phyloP scores from a whole-genome alignment of 1,139 yeast species.

The Petasospora fabianii region DNA sequence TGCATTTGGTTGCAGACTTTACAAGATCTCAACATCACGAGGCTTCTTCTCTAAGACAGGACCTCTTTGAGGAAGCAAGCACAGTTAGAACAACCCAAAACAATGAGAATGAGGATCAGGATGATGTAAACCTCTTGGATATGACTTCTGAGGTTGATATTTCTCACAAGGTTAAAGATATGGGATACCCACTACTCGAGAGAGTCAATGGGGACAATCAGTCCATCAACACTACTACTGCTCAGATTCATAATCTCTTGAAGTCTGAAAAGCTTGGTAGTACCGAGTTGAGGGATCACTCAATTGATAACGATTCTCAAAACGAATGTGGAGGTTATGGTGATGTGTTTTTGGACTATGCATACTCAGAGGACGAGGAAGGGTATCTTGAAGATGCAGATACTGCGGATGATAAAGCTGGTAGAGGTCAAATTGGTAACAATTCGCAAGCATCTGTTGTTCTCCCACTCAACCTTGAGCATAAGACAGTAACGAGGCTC shows the following conservation, averaged over 20 bases:
- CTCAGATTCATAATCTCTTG: conserved; percentile 8
- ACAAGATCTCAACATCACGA: conserved; percentile 28
- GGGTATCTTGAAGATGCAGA: not conserved
- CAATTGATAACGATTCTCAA: too few relatives aligned
- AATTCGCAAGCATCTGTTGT: not conserved
- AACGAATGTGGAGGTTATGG: conserved; percentile 10
- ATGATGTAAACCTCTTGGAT: conserved; percentile 8
- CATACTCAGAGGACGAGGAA: conserved; percentile 20
- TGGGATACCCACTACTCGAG: too few relatives aligned
- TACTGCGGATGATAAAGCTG: not conserved
- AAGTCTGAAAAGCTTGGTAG: conserved; percentile 3
- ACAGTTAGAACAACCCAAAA: not conserved
- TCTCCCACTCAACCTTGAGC: conserved; percentile 1
- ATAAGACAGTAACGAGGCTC: not conserved
- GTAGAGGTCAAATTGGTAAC: not conserved
- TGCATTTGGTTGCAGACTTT: conserved; percentile 33
- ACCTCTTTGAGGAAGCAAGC: not conserved
- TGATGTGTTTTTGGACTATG: conserved; percentile 23
- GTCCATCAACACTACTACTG: conserved; percentile 6
- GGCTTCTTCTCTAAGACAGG: not conserved
- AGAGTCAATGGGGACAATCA: not conserved
- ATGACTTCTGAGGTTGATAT: too few relatives aligned
- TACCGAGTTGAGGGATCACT: not conserved
- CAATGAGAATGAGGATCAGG: conserved; percentile 1
- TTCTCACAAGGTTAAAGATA: too few relatives aligned